A percentile compares a stretch with the other conserved stretches of the same genome.
Conservation (phyloP, 139 green algal species). For the Spirogloea muscicola region DNA sequence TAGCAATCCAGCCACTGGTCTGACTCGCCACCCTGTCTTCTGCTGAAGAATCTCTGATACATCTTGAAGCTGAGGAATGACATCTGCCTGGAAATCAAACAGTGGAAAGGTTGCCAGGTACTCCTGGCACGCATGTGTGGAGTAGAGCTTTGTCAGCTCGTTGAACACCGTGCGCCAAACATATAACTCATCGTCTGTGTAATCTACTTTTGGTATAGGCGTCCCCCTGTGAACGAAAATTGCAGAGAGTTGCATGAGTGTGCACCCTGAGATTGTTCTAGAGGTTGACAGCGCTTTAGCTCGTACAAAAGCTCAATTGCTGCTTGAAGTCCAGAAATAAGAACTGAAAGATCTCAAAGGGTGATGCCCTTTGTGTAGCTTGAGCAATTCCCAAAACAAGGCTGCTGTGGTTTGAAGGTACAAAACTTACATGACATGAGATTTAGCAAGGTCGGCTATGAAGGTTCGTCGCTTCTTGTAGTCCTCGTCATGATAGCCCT, state of each 20-base stretch:
- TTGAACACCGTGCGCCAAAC: slow-evolving; percentile 67
- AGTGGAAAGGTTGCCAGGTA: slow-evolving; percentile 53
- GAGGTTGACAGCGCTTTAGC: no score
- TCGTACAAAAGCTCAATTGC: no score
- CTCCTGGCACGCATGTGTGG: slow-evolving; percentile 68
- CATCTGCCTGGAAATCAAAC: slow-evolving; percentile 65
- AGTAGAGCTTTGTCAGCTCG: slow-evolving; percentile 67
- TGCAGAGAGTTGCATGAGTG: slow-evolving; percentile 39
- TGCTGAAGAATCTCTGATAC: slow-evolving; percentile 56
- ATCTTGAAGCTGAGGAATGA: slow-evolving; percentile 78
- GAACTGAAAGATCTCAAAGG: no score
- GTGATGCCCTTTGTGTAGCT: no score
- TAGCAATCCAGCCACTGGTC: slow-evolving; percentile 83
- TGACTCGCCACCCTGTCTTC: slow-evolving; percentile 66
- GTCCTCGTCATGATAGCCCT: slow-evolving; percentile 63
- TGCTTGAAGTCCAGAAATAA: no score
- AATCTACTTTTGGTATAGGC: slow-evolving; percentile 69
- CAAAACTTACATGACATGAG: slow-evolving; percentile 46
- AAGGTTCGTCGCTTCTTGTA: slow-evolving; percentile 71
- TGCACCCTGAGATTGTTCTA: neutral
- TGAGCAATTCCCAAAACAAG: no score
- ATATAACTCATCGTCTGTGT: slow-evolving; percentile 64
- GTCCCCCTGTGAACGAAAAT: slow-evolving; percentile 46
- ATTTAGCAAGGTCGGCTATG: slow-evolving; percentile 64
- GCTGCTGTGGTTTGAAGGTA: no score